A percentile compares a stretch with the other conserved stretches of the same genome.
phyloP scores from a whole-genome alignment of 495 filamentous ascomycete species.

The Xylona heveae region DNA sequence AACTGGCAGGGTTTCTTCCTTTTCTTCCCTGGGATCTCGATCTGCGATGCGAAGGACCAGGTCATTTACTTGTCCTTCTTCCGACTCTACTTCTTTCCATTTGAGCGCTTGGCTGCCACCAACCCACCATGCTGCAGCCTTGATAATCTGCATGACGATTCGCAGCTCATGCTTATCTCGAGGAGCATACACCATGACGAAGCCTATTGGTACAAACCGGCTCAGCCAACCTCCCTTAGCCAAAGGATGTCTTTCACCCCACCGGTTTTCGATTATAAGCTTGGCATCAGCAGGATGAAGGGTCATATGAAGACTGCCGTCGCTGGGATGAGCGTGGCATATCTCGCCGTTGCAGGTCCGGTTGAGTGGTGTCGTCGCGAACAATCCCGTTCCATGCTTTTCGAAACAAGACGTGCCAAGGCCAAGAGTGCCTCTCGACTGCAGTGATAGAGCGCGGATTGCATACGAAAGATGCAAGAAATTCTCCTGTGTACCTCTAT shows the following conservation, averaged over 20 bases:
- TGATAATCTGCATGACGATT: slow-evolving; percentile 46
- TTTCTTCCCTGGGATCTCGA: no score
- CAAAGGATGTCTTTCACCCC: slow-evolving; percentile 79
- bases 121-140: slow-evolving; percentile 49
- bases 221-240: slow-evolving; percentile 34
- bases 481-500: slow-evolving; percentile 16
- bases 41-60: no score
- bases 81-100: no score
- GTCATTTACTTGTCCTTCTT: no score
- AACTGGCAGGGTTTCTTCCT: no score
- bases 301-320: slow-evolving; percentile 55
- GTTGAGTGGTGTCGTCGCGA: slow-evolving; percentile 35
- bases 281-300: slow-evolving; percentile 62
- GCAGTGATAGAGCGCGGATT: background rate
- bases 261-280: slow-evolving; percentile 55
- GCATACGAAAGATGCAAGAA: background rate
- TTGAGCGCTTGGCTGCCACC: no score
- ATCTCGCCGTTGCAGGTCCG: slow-evolving; percentile 54
- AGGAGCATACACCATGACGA: slow-evolving; percentile 71
- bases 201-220: slow-evolving; percentile 40
- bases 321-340: slow-evolving; percentile 55
- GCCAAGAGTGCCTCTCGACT: background rate
- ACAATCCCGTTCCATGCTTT: slow-evolving; percentile 57
- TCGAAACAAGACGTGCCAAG: slow-evolving; percentile 53
- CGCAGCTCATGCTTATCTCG: slow-evolving; percentile 43